Base-by-base conservation (phyloP, 495 filamentous ascomycete genomes). In the Aspergillus ellipticus region DNA sequence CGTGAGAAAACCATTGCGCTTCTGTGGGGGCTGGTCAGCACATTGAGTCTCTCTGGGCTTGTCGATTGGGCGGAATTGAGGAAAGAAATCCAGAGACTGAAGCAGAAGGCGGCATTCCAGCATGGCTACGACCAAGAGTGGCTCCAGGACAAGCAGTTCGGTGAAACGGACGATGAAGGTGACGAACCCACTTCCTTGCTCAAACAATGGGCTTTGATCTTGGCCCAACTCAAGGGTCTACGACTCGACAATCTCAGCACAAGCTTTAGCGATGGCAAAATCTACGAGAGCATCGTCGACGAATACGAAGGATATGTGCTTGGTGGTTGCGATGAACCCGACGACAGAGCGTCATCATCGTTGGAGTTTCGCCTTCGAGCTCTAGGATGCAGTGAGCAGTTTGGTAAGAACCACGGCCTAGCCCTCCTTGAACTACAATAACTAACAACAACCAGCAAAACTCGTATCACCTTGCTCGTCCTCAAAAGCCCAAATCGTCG, bases 1-100 rank as follows among this genome's bases (percentile, higher is more conserved):
- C 79, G 85, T 26, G 85, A 89, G 60, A 87, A 82, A 67, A 87
- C 85, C 2, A 72, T 88, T 17, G 75, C 76, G 1, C 71, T 89
- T 16, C 68, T 89, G 10, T 87, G 84, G 85, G 70, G 72, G 15
- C 69, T 89, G 29, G 78, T 88, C 28, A 77, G 79, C 26, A 76
- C 77, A 61, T 80, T 78, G 71, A 83, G 83, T 8, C 67, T 87
- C 2, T 61, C 70, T 16, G 65, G 66, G 21, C 71, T 87, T 0
- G 70, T 89, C 10, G 79, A 87, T 55, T 81, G 77, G 71, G 64
- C 70, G 9, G 79, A 80, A 54, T 53, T 86, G 11, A 67, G 57
- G 42, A 78, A 76, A 49, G 83, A 88, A 58, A 79, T 81, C 42
- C 35, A 26, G 19, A 66, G 75, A 52, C 65, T 84, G 51, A 66